phyloP scores from a whole-genome alignment of 1,284 basidiomycete species.

The Golubevia pallescens region DNA sequence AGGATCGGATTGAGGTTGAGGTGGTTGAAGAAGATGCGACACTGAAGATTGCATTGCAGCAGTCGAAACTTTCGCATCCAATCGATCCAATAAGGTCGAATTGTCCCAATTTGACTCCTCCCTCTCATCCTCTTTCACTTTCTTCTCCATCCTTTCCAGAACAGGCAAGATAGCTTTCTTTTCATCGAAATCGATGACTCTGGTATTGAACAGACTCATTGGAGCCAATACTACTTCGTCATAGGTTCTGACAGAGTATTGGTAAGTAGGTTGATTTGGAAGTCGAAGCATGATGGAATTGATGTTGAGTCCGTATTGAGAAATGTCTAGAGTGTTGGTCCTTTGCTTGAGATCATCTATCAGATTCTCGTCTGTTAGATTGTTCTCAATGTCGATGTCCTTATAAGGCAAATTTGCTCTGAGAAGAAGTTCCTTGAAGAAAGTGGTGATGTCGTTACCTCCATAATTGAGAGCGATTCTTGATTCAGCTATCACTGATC shows the following conservation, averaged over 20 bases:
- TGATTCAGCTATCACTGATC: constrained; percentile 78
- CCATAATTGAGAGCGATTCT: constrained; percentile 86
- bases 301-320: constrained; percentile 55
- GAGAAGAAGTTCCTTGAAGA: constrained; percentile 80
- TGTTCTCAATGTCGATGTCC: constrained; percentile 70
- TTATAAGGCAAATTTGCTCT: constrained; percentile 87
- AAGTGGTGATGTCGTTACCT: constrained; percentile 90
- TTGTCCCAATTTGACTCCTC: constrained; percentile 10
- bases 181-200: constrained; percentile 84
- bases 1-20: constrained; percentile 17
- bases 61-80: background rate
- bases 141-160: constrained; percentile 17
- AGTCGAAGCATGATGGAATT: constrained; percentile 65
- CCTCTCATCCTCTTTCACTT: constrained; percentile 62
- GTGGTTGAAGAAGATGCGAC: constrained; percentile 3
- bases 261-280: constrained; percentile 78
- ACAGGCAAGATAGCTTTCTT: constrained; percentile 67
- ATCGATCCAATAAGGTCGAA: background rate
- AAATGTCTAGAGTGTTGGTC: constrained; percentile 53
- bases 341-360: constrained; percentile 53
- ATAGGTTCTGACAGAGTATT: constrained; percentile 88
- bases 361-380: constrained; percentile 41
- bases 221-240: constrained; percentile 95
- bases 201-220: constrained; percentile 91
- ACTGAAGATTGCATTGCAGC: background rate